A percentile compares a stretch with the other conserved stretches of the same genome.
Conservation (phyloP, 163 green algal genomes). For the Prototheca wickerhamii region DNA sequence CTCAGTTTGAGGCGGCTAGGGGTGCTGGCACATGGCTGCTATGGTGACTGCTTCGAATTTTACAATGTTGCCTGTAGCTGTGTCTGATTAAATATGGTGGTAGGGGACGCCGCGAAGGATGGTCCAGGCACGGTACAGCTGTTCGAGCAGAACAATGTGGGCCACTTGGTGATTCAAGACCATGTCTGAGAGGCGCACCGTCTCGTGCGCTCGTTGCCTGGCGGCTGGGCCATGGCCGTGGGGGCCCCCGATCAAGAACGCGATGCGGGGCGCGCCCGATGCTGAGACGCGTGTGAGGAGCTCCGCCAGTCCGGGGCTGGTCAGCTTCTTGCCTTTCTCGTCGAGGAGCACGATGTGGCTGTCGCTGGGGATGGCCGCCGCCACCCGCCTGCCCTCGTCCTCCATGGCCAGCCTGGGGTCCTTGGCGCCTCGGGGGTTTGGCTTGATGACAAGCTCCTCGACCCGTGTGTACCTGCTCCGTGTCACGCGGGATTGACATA, state of each 20-base stretch:
- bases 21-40: no score
- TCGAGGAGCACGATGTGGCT: conserved; percentile 64
- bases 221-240: conserved; percentile 59
- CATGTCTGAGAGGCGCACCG: conserved; percentile 58
- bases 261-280: conserved; percentile 32
- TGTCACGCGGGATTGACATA: not conserved
- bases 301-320: conserved; percentile 45
- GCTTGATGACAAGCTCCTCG: conserved; percentile 40
- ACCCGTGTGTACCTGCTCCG: conserved; percentile 8
- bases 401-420: conserved; percentile 35
- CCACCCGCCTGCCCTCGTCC: conserved; percentile 47
- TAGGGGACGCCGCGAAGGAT: conserved; percentile 86
- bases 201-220: conserved; percentile 48
- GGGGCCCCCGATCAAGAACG: conserved; percentile 79
- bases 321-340: conserved; percentile 56
- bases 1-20: not conserved
- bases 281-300: conserved; percentile 57
- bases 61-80: no score
- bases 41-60: no score
- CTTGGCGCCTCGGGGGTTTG: conserved; percentile 54
- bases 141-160: conserved; percentile 76
- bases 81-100: no score
- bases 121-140: conserved; percentile 80
- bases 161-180: conserved; percentile 88
- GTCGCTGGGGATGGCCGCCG: conserved; percentile 33